Base-by-base conservation (phyloP, 441 rosid species). In the Erodium moschatum region DNA sequence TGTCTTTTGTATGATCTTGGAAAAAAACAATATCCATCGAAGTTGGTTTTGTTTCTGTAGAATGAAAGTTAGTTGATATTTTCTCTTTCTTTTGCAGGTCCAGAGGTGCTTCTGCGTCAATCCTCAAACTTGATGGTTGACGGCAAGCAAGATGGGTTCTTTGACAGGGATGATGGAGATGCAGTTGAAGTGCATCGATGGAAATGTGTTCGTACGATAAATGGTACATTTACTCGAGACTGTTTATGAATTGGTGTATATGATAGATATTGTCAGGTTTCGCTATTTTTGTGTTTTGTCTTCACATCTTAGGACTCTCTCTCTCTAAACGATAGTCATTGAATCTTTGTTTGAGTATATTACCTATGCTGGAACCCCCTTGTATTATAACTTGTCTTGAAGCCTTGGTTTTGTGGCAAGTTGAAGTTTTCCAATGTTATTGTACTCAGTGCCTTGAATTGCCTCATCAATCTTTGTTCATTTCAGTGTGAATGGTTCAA, bases 171-270 rank as follows among this genome's bases (percentile, higher is more conserved):
- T 65, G 71, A 24, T 16, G 97, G 98, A 74, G 99, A 95, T 89
- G 98, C 92, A 70, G 58, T 91, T 72, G 97, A 95, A 74, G 91
- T 92, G 68, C 87, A 95, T 73, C 76, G 86, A 69, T 95, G 99
- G 99, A 90, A 87, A 87, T 95, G 97, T 81, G 87, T 92, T 65
- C 89, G 89, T 72, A 91, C 92, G 12, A 62, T 87, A 68, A 85
- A 92, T 79, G 97, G 98, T 92, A 80, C 20, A 24, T 21, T 58
- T 67, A 62, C 69, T n/a, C 42, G 8, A 65, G 15, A 8, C 67
- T 66, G 20, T 70, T 10, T 29, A 15, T 68, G 7, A 50, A 27
- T 6, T 62, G 38, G 65, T 62, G 16, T 61, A 60, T 60, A 24
- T 61, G 35, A 21, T 61, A 61, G 65, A 61, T 21, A 24, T 21